phyloP scores from a whole-genome alignment of 768 basidiomycete genomes.

The Ramaria rubella region DNA sequence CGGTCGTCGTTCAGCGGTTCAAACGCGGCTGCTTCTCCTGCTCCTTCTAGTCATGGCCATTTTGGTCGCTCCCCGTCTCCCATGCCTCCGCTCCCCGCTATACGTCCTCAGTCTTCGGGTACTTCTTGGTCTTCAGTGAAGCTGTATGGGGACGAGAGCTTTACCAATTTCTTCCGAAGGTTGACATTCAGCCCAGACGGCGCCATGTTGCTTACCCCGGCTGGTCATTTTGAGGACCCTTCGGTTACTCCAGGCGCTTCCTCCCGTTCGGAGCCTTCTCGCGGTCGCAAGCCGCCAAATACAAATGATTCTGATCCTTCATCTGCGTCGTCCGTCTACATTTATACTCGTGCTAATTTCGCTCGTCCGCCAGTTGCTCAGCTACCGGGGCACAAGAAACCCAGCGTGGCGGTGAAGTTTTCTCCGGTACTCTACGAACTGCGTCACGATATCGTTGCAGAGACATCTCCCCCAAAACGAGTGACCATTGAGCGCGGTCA shows the following conservation, averaged over 20 bases:
- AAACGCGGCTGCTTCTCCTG: constrained; percentile 71
- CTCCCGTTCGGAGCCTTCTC: constrained; percentile 29
- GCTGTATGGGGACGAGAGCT: constrained; percentile 92
- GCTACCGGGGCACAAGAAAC: constrained; percentile 92
- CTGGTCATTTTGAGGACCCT: constrained; percentile 95
- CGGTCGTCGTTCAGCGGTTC: constrained; percentile 70
- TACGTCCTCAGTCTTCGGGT: constrained; percentile 57
- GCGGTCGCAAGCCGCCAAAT: constrained; percentile 50
- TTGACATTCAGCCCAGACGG: constrained; percentile 95
- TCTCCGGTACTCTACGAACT: constrained; percentile 91
- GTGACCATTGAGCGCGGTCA: constrained; percentile 61
- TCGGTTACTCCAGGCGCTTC: constrained; percentile 43
- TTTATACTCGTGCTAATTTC: constrained; percentile 94
- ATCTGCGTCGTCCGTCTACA: constrained; percentile 70
- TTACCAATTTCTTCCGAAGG: constrained; percentile 92
- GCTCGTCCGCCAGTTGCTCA: constrained; percentile 89
- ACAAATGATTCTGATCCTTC: constrained; percentile 31
- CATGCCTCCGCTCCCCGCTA: constrained; percentile 90
- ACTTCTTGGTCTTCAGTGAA: constrained; percentile 62
- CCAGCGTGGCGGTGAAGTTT: constrained; percentile 89
- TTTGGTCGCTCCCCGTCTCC: constrained; percentile 84
- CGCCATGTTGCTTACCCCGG: constrained; percentile 86
- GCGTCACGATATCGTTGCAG: constrained; percentile 48
- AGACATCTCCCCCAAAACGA: constrained; percentile 39
- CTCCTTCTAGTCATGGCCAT: constrained; percentile 39